Evolutionary conservation across 148 eudicot species (phyloP), one percentile per base, ranked within the genome.

Genomic region (Arbutus unedo): DNA sequence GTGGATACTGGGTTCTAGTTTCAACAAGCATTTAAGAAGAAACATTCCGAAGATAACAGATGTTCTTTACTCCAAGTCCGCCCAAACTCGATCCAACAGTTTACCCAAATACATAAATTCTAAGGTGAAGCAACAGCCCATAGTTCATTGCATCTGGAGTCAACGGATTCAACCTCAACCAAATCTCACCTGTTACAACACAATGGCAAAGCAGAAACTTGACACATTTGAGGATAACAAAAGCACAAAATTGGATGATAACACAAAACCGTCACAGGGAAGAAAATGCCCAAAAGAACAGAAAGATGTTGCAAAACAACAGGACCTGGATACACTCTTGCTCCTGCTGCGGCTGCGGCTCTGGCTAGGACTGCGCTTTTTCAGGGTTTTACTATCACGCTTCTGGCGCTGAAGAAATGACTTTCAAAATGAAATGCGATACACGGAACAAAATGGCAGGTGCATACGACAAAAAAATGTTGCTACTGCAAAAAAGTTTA

Each of bases 321-420:
- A 14, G 18, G 77, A 91, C 90, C 86, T 57, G 77, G 90, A 87
- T 8, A 86, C 78, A 57, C 92, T 87, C 86, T 81, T 87, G 87
- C 92, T 90, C 87, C 82, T 79, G 78, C 90, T 88, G 13, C 77
- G 72, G 82, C 87, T 89, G 49, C 84, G 54, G 85, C 90, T 74
- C 13, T 64, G 84, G 67, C 86, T 87, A 51, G 83, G 85, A 85
- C 87, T 86, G 57, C 18, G 88, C 90, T 85, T 87, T 80, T 85
- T 85, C 4, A 87, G 92, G 85, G 91, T 90, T 81, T 87, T 89
- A 84, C 89, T 90, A 59, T 49, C 56, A 74, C 54, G 88, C 78
- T 91, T 90, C 87, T 85, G 86, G 44, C 83, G 77, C 74, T 74
- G 77, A 3, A 81, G 4, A 57, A 41, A 53, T 3, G 38, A 66